Percentiles rank a stretch among this genome's conserved stretches.
These are phyloP conservation scores for Sporisorium exsertum DNA, from an alignment of 1,284 basidiomycete species.

Conservation along the genomic window DNA sequence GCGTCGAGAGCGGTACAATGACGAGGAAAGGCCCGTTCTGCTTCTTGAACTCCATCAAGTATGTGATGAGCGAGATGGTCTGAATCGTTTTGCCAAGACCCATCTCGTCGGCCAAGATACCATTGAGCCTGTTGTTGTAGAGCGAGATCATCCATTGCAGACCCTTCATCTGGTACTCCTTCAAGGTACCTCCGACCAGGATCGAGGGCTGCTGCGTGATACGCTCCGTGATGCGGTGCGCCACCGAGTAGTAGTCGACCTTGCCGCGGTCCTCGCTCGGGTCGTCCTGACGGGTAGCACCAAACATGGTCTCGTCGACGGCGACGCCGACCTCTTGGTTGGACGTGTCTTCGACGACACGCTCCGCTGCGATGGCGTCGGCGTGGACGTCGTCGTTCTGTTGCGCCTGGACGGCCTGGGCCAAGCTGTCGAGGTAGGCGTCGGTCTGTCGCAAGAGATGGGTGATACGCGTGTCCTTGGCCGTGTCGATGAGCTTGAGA, in stretches of 20 bases:
- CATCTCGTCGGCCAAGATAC: constrained; percentile 69
- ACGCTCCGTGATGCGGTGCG: constrained; percentile 92
- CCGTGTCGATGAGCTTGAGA: constrained; percentile 98
- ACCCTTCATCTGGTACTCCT: constrained; percentile 69
- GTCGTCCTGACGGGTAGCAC: constrained; percentile 79
- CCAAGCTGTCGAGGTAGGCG: constrained; percentile 91
- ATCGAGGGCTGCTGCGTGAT: constrained; percentile 84
- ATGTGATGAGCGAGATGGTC: constrained; percentile 69
- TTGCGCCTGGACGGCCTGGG: constrained; percentile 92
- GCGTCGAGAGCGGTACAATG: constrained; percentile 68
- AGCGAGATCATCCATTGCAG: constrained; percentile 69
- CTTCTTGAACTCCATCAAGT: constrained; percentile 69
- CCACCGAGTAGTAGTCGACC: constrained; percentile 96
- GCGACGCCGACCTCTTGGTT: constrained; percentile 69
- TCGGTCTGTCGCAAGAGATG: constrained; percentile 96
- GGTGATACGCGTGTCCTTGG: constrained; percentile 98
- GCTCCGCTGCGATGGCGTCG: constrained; percentile 64
- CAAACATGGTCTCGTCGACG: constrained; percentile 88
- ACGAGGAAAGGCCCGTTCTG: constrained; percentile 69
- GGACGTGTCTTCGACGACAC: constrained; percentile 46
- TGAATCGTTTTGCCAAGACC: constrained; percentile 70
- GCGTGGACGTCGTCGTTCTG: constrained; percentile 78
- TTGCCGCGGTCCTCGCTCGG: constrained; percentile 76
- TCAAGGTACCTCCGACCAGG: constrained; percentile 73
- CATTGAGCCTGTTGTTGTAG: constrained; percentile 69